Conservation (phyloP, 116 monocot species). For the Dioscorea cayenensis region DNA sequence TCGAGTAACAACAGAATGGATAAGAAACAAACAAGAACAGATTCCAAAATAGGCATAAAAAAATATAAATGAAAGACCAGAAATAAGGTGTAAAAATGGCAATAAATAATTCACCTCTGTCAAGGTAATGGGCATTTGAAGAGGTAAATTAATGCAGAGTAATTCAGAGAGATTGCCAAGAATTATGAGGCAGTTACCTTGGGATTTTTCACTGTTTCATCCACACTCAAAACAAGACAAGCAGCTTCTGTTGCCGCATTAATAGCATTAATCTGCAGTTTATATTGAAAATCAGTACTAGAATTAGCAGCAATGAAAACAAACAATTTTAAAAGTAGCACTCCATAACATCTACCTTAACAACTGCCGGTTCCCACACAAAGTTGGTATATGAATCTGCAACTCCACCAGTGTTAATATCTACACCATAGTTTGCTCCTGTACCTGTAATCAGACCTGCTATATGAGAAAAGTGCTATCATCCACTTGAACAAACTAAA, state of each 20-base stretch:
- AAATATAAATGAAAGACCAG: no score
- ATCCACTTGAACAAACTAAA: background rate
- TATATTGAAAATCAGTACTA: background rate
- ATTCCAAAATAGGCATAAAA: no score
- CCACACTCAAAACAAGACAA: constrained; percentile 91
- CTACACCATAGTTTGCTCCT: constrained; percentile 87
- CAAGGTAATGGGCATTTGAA: no score
- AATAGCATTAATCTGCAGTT: constrained; percentile 87
- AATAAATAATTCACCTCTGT: no score
- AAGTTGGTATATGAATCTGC: constrained; percentile 93
- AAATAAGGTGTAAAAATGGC: no score
- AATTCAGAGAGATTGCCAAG: no score
- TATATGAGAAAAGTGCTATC: constrained; percentile 9
- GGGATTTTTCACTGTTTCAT: constrained; percentile 96
- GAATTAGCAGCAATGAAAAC: background rate
- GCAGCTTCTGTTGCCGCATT: constrained; percentile 99
- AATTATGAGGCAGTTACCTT: constrained; percentile 40
- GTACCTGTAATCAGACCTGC: constrained; percentile 36
- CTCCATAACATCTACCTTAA: constrained; percentile 50
- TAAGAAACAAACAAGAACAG: no score
- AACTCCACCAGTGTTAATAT: constrained; percentile 92
- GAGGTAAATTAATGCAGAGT: no score
- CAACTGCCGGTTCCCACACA: constrained; percentile 98
- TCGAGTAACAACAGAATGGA: no score
- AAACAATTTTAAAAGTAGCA: background rate